Percentiles rank a stretch among this genome's conserved stretches.
phyloP scores from a whole-genome alignment of 192 early-diverging fungal genomes.

The Coemansia sp. region DNA sequence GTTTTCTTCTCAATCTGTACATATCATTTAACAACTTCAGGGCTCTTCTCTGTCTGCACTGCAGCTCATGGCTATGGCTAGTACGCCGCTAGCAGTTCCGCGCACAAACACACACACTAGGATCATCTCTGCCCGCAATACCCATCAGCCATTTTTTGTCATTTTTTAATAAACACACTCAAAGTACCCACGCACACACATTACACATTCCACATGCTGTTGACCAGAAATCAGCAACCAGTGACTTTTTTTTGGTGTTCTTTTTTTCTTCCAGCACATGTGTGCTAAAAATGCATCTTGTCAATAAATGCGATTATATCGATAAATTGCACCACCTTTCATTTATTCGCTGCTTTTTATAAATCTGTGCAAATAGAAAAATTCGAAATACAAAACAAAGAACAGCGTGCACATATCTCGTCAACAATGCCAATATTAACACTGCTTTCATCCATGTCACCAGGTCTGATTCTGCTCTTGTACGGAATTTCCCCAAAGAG shows the following conservation, averaged over 20 bases:
- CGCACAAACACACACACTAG: neutral
- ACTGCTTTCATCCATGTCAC: neutral
- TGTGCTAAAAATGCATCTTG: neutral
- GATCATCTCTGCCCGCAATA: neutral
- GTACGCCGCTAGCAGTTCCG: neutral
- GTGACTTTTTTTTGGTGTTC: neutral
- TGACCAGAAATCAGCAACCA: neutral
- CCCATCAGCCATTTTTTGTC: neutral
- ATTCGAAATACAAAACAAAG: too few relatives aligned
- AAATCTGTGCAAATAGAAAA: too few relatives aligned
- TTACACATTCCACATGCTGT: too few relatives aligned
- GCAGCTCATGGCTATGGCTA: too few relatives aligned
- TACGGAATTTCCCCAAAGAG: neutral
- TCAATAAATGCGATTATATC: neutral
- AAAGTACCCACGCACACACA: too few relatives aligned
- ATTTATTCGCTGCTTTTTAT: neutral
- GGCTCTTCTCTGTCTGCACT: neutral
- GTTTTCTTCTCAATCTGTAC: constrained; percentile 3
- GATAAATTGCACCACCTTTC: neutral
- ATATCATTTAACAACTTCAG: constrained; percentile 1
- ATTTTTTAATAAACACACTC: neutral
- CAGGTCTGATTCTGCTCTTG: too few relatives aligned
- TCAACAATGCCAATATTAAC: too few relatives aligned
- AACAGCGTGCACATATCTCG: too few relatives aligned
- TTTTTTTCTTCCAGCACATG: neutral